Base-by-base conservation (phyloP, 805 yeast species). In the Ogataea pignaliae region DNA sequence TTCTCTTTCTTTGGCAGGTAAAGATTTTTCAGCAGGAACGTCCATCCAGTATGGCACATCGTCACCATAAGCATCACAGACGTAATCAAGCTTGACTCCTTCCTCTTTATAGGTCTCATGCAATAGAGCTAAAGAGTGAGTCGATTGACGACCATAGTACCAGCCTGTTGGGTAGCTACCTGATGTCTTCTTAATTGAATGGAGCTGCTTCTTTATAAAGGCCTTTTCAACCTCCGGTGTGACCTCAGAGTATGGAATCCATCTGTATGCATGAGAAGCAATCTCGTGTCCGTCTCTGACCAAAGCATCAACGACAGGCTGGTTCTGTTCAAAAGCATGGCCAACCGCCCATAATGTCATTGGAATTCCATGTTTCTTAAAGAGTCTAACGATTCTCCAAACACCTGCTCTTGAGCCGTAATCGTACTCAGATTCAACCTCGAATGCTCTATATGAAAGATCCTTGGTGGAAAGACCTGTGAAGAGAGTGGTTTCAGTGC, bases 301-400 rank as follows among this genome's bases (percentile, higher is more conserved):
- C 42, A 65, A 57, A 1, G 69, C 71, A 31, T 57, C 56, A 16
- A 62, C 69, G 10, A 64, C 65, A 13, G 52, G 63, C 8, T 62
- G 63, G 37, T 64, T 57, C 41, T 54, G 52, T 40, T 59, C 64
- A 29, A 68, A 56, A n/a, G 72, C 72, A 39, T 65, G 66, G 10
- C 69, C 72, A 41, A 68, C 71, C 26, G 66, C 72, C 45, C 61
- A 66, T 7, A 65, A 57, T 9, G 72, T 67, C 51, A 67, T 56
- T 39, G 60, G 61, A 44, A 54, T 57, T 30, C 49, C 50, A 41
- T 57, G 60, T 40, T 62, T 56, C 45, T 59, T 60, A 51, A 68
- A 63, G 16, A 64, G 47, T 32, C 64, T 52, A 28, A 67, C 48
- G n/a, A 68, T 44, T 41, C 56, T 45, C 56, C 54, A 52, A 29